Conservation (phyloP, 129 eudicot genomes). For the Pseudognaphalium luteoalbum region DNA sequence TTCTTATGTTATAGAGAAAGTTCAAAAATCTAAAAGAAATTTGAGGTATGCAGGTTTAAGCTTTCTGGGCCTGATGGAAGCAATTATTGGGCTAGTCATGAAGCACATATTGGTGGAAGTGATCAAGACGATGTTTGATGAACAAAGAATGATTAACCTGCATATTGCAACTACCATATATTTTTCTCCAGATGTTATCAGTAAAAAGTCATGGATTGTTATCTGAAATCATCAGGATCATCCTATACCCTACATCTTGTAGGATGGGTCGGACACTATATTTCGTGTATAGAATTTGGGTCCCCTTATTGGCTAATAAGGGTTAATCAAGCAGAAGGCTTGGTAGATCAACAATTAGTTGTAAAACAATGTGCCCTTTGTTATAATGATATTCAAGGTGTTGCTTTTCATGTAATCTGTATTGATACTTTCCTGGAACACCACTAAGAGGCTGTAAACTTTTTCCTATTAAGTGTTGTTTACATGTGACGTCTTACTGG, state of each 20-base stretch:
- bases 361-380: not conserved
- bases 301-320: not conserved
- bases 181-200: not conserved
- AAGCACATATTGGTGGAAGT: constrained; percentile 65
- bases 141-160: not conserved
- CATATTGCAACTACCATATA: not conserved
- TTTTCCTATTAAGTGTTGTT: no score
- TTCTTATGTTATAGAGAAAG: not conserved
- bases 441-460: no score
- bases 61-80: constrained; percentile 78
- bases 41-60: constrained; percentile 53
- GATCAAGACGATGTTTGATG: constrained; percentile 68
- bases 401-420: constrained; percentile 3
- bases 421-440: not conserved
- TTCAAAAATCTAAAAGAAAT: not conserved
- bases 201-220: not conserved
- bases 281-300: not conserved
- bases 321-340: not conserved
- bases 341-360: not conserved
- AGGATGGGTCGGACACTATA: not conserved
- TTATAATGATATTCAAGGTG: not conserved
- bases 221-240: not conserved
- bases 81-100: constrained; percentile 62
- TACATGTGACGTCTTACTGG: no score
- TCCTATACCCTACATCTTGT: not conserved